A percentile compares a stretch with the other conserved stretches of the same genome.
These are phyloP conservation scores for Candida nanaspora DNA, from an alignment of 805 yeast genomes.

Conservation along the genomic window DNA sequence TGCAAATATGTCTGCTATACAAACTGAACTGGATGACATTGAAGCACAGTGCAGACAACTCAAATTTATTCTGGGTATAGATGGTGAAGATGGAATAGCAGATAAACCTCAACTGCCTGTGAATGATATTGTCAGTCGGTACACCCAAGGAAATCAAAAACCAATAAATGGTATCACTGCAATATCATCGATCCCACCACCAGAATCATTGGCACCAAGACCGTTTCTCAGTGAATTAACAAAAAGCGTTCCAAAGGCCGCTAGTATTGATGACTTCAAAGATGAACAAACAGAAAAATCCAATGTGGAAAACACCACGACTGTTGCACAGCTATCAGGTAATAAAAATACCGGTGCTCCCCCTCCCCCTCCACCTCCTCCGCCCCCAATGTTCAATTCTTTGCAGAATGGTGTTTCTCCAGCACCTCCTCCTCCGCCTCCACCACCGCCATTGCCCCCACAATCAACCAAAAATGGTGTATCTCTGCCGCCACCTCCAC, in stretches of 20 bases:
- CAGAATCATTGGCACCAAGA: too few species aligned
- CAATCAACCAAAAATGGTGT: too few species aligned
- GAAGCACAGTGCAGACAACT: constrained; percentile 20
- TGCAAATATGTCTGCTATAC: constrained; percentile 4
- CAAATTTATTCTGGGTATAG: constrained; percentile 17
- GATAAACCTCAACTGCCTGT: background rate
- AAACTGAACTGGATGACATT: constrained; percentile 15
- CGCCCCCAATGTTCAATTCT: constrained; percentile 7
- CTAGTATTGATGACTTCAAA: constrained; percentile 1
- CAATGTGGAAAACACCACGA: too few species aligned
- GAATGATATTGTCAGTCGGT: background rate
- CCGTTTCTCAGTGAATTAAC: constrained; percentile 48
- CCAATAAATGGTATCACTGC: background rate
- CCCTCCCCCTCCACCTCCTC: constrained; percentile 25
- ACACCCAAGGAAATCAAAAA: constrained; percentile 7
- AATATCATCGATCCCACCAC: too few species aligned
- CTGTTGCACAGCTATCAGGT: too few species aligned
- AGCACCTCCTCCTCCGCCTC: constrained; percentile 8
- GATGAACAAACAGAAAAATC: background rate
- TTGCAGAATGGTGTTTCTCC: background rate
- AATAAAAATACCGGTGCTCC: too few species aligned
- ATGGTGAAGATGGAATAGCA: constrained; percentile 14
- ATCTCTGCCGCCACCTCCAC: constrained; percentile 17
- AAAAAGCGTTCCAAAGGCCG: constrained; percentile 13
- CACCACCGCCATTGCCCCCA: constrained; percentile 24